Percentiles rank a stretch among this genome's conserved stretches.
Conservation (phyloP, 2,329 filamentous ascomycete species). For the Arthroderma sp. region DNA sequence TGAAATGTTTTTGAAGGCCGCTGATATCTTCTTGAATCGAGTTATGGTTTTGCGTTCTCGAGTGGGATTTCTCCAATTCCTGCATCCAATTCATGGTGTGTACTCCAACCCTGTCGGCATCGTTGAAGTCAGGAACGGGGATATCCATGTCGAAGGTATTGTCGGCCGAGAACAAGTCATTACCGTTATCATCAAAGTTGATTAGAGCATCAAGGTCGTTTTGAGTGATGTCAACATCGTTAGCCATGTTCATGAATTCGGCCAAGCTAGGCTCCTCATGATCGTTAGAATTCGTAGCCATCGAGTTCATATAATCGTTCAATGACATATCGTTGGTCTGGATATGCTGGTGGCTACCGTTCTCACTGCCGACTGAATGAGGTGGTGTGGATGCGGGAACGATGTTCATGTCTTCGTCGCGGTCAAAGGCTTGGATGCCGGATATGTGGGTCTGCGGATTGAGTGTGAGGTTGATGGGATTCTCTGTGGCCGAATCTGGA, state of each 20-base stretch:
- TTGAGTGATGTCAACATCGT: constrained; percentile 32
- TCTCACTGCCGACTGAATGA: constrained; percentile 30
- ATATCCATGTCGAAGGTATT: constrained; percentile 11
- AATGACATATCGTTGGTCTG: constrained; percentile 4
- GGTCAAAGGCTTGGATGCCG: constrained; percentile 1
- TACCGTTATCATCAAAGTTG: constrained; percentile 31
- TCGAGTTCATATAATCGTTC: not conserved
- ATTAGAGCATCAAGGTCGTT: constrained; percentile 35
- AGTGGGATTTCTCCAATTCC: constrained; percentile 3
- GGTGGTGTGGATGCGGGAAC: constrained; percentile 29
- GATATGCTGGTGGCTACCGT: constrained; percentile 17
- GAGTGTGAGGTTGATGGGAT: constrained; percentile 5
- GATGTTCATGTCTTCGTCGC: constrained; percentile 14
- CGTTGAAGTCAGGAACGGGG: constrained; percentile 9
- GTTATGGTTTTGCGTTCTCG: not conserved
- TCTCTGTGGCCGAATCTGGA: constrained; percentile 21
- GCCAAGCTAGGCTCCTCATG: constrained; percentile 24
- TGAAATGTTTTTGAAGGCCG: too few relatives aligned
- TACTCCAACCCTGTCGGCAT: constrained; percentile 12
- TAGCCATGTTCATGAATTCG: constrained; percentile 31
- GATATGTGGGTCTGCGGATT: too few relatives aligned
- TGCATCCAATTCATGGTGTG: constrained; percentile 11
- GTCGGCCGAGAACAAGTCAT: constrained; percentile 24
- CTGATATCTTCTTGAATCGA: not conserved
- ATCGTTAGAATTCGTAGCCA: not conserved